phyloP scores from a whole-genome alignment of 257 asterid species.

The Sherardia arvensis region DNA sequence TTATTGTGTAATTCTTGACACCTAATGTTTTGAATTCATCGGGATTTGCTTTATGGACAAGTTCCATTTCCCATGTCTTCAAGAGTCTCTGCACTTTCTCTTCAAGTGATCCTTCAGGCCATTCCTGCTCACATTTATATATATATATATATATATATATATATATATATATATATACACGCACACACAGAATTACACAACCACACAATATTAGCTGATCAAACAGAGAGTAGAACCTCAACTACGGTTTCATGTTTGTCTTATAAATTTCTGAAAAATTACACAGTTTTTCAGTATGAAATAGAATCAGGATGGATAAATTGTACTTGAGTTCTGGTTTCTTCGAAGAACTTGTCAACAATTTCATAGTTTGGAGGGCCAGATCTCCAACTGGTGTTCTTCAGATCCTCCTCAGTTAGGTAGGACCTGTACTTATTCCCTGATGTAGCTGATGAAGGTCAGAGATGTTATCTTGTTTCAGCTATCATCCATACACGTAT shows the following conservation, averaged over 20 bases:
- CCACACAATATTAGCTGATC: too few species aligned
- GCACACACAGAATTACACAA: too few species aligned
- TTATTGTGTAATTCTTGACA: slow-evolving; percentile 22
- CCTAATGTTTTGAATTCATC: slow-evolving; percentile 34
- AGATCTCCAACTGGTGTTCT: slow-evolving; percentile 45
- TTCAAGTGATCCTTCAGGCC: slow-evolving; percentile 47
- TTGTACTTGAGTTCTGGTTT: slow-evolving; percentile 69
- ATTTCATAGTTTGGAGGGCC: slow-evolving; percentile 70
- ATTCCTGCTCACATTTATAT: slow-evolving; percentile 24
- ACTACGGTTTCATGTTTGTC: too few species aligned
- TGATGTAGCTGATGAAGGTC: slow-evolving; percentile 10
- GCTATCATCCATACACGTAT: too few species aligned
- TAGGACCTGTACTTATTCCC: slow-evolving; percentile 48
- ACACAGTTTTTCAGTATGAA: background rate
- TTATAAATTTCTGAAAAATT: too few species aligned
- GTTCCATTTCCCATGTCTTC: slow-evolving; percentile 65
- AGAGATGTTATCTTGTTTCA: too few species aligned
- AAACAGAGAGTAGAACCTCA: too few species aligned
- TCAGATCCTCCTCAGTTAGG: slow-evolving; percentile 46
- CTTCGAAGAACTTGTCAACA: slow-evolving; percentile 64
- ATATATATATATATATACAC: too few species aligned
- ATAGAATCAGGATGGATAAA: background rate
- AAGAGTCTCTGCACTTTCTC: slow-evolving; percentile 51
- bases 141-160: too few species aligned
- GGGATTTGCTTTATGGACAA: slow-evolving; percentile 54